These are phyloP conservation scores for Penicillium italicum DNA, from an alignment of 2,329 filamentous ascomycete species.

Conservation along the genomic window DNA sequence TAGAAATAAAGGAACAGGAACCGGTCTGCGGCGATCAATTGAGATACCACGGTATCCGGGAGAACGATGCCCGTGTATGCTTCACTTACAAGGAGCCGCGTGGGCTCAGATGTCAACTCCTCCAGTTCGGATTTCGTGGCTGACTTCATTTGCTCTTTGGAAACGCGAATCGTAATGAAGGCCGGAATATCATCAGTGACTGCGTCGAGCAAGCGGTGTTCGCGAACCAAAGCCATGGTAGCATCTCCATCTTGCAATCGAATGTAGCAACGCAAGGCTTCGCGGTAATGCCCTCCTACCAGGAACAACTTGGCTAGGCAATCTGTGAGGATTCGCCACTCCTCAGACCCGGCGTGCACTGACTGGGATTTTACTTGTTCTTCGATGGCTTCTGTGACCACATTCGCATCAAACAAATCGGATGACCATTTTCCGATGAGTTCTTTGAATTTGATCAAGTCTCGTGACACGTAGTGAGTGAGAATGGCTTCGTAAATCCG, in stretches of 20 bases:
- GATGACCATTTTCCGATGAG: conserved; percentile 79
- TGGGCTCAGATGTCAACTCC: conserved; percentile 75
- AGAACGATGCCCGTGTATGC: conserved; percentile 83
- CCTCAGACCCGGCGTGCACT: conserved; percentile 70
- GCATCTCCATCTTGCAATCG: conserved; percentile 86
- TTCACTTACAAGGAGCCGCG: conserved; percentile 83
- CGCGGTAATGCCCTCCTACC: conserved; percentile 72
- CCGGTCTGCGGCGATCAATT: conserved; percentile 66
- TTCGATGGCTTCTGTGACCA: conserved; percentile 73
- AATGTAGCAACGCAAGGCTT: conserved; percentile 86
- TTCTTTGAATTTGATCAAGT: conserved; percentile 71
- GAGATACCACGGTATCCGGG: conserved; percentile 71
- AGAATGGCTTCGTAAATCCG: conserved; percentile 86
- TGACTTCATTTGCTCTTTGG: conserved; percentile 62
- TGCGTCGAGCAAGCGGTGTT: conserved; percentile 85
- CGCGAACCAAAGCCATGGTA: conserved; percentile 78
- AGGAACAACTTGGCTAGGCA: conserved; percentile 81
- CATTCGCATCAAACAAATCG: conserved; percentile 75
- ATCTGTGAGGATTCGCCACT: conserved; percentile 89
- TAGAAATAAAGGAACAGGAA: conserved; percentile 88
- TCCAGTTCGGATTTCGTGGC: conserved; percentile 70
- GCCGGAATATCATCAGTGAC: conserved; percentile 85
- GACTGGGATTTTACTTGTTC: conserved; percentile 75
- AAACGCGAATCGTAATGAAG: conserved; percentile 82
- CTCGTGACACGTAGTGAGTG: conserved; percentile 77